phyloP scores from a whole-genome alignment of 2,329 filamentous ascomycete genomes.

The Verruconis gallopava region DNA sequence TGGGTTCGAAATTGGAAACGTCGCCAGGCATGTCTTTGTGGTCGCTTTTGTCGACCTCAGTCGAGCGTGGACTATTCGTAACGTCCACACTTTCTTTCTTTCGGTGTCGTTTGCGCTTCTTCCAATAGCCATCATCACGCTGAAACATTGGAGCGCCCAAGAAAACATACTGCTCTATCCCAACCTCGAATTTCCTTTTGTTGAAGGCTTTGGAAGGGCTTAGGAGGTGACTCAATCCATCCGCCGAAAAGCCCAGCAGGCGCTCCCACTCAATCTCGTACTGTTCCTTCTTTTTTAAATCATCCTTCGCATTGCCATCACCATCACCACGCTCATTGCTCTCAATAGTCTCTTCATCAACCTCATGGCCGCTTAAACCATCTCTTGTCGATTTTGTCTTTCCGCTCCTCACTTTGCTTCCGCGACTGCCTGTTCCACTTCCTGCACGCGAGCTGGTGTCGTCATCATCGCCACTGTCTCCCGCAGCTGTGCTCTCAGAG shows the following conservation, averaged over 20 bases:
- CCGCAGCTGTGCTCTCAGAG: neutral
- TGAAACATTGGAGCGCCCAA: slow-evolving; percentile 30
- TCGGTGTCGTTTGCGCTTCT: slow-evolving; percentile 19
- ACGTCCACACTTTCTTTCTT: slow-evolving; percentile 13
- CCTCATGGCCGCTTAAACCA: slow-evolving; percentile 9
- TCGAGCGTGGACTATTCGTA: neutral
- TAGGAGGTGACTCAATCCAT: slow-evolving; percentile 27
- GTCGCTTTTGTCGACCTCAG: neutral
- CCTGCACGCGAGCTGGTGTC: slow-evolving; percentile 9
- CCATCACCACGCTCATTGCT: neutral
- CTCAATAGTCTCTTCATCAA: slow-evolving; percentile 7
- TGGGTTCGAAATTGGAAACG: neutral
- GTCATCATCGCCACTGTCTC: slow-evolving; percentile 1
- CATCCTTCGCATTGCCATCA: neutral
- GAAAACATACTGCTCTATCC: slow-evolving; percentile 27
- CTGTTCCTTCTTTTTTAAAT: slow-evolving; percentile 5
- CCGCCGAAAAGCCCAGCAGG: slow-evolving; percentile 26
- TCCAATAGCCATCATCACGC: slow-evolving; percentile 28
- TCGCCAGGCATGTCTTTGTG: neutral
- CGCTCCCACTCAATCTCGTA: slow-evolving; percentile 20
- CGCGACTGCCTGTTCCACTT: slow-evolving; percentile 2
- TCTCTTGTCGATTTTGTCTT: slow-evolving; percentile 7
- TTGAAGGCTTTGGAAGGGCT: slow-evolving; percentile 25
- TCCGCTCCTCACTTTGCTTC: slow-evolving; percentile 9
- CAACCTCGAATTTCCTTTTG: slow-evolving; percentile 27